phyloP scores from a whole-genome alignment of 2,329 filamentous ascomycete species.

The Fusarium tricinctum region DNA sequence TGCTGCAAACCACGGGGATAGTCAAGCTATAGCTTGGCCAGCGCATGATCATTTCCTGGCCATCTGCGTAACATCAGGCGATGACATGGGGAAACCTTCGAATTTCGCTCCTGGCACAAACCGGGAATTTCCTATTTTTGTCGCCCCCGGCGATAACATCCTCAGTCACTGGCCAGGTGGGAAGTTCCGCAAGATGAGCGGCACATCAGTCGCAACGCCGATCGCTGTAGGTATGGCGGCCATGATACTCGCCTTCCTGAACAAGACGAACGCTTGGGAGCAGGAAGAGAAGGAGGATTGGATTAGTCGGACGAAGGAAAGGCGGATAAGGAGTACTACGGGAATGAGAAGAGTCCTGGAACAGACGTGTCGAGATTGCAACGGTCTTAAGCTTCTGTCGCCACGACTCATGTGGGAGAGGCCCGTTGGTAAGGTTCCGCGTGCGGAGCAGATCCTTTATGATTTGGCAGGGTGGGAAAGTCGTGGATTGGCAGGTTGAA shows the following conservation, averaged over 20 bases:
- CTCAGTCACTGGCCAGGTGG: not conserved
- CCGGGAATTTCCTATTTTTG: slow-evolving; percentile 10
- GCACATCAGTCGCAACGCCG: too few relatives aligned
- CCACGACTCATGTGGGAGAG: slow-evolving; percentile 34
- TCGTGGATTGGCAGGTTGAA: too few relatives aligned
- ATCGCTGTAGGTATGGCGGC: too few relatives aligned
- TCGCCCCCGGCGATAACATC: slow-evolving; percentile 25
- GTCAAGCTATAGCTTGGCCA: too few relatives aligned
- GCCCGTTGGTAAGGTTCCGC: too few relatives aligned
- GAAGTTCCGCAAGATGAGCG: too few relatives aligned
- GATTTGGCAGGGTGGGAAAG: too few relatives aligned
- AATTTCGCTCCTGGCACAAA: not conserved
- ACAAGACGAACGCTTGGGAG: slow-evolving; percentile 7
- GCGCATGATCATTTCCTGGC: too few relatives aligned
- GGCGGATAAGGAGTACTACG: slow-evolving; percentile 23
- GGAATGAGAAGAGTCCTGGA: slow-evolving; percentile 32
- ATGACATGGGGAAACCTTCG: slow-evolving; percentile 19
- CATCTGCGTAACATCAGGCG: slow-evolving; percentile 5
- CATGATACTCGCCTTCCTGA: too few relatives aligned
- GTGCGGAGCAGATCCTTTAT: too few relatives aligned
- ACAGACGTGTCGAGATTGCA: slow-evolving; percentile 29
- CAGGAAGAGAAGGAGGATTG: not conserved
- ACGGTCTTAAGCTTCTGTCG: slow-evolving; percentile 23
- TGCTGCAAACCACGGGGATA: too few relatives aligned
- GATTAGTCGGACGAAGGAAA: slow-evolving; percentile 21